A percentile compares a stretch with the other conserved stretches of the same genome.
phyloP scores from a whole-genome alignment of 176 grass and related monocot species.

The Zoysia pacifica region DNA sequence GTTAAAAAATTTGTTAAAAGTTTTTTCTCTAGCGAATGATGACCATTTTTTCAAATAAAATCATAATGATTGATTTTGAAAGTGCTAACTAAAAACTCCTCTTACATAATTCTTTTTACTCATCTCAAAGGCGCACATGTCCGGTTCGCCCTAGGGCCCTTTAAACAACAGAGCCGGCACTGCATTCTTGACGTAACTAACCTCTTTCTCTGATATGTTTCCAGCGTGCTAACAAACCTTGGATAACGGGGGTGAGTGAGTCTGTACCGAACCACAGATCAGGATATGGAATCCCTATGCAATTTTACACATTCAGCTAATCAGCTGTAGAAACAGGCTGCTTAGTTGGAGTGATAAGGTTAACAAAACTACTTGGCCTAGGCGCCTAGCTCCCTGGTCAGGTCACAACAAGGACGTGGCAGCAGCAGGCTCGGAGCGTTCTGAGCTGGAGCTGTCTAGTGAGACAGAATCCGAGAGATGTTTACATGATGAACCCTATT shows the following conservation, averaged over 20 bases:
- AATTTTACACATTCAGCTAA: background rate
- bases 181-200: too few relatives aligned
- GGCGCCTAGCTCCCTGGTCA: background rate
- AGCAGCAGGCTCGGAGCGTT: conserved; percentile 14
- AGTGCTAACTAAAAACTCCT: too few relatives aligned
- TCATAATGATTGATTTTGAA: too few relatives aligned
- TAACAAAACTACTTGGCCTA: background rate
- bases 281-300: too few relatives aligned
- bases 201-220: too few relatives aligned
- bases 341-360: conserved; percentile 2
- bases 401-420: conserved; percentile 15
- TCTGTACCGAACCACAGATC: conserved; percentile 20
- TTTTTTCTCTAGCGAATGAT: too few relatives aligned
- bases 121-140: too few relatives aligned
- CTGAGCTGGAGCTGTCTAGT: conserved; percentile 19
- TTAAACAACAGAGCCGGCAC: too few relatives aligned
- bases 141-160: too few relatives aligned
- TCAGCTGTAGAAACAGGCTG: background rate
- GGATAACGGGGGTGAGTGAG: conserved; percentile 11
- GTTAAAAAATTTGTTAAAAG: too few relatives aligned
- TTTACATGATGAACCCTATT: conserved; percentile 1
- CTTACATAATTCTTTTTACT: too few relatives aligned
- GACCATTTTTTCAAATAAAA: too few relatives aligned
- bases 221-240: conserved; percentile 16
- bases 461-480: conserved; percentile 11